Conservation (phyloP, 805 yeast species). For the Huiozyma sinensis region DNA sequence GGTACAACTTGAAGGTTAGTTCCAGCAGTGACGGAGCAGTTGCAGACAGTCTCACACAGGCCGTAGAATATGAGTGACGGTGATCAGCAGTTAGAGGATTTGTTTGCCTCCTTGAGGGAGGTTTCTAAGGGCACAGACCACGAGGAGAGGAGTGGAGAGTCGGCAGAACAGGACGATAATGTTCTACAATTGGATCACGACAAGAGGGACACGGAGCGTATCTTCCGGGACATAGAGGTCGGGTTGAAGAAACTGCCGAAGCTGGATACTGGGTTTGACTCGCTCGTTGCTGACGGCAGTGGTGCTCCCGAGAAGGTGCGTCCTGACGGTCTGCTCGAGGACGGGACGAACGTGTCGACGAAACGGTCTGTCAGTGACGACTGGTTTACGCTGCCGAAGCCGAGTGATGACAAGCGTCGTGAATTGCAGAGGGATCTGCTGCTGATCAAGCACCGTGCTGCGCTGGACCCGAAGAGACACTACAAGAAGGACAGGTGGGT, state of each 20-base stretch:
- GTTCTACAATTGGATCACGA: conserved; percentile 8
- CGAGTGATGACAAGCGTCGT: conserved; percentile 54
- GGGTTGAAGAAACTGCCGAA: conserved; percentile 21
- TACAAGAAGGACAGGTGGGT: conserved; percentile 80
- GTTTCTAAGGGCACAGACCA: neutral
- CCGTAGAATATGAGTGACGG: neutral
- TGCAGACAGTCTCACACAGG: too few relatives aligned
- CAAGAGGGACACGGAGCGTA: conserved; percentile 10
- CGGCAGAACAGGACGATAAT: conserved; percentile 5
- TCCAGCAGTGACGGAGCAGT: too few relatives aligned
- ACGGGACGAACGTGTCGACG: neutral
- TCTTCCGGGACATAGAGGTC: conserved; percentile 23
- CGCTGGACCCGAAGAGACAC: conserved; percentile 89
- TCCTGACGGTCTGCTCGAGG: neutral
- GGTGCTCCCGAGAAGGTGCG: neutral
- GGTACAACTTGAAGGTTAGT: too few relatives aligned
- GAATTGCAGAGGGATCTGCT: conserved; percentile 62
- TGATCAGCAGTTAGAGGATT: neutral
- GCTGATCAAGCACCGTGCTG: conserved; percentile 76
- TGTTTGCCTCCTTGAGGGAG: conserved; percentile 1
- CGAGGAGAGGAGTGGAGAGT: neutral
- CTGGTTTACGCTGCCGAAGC: conserved; percentile 77
- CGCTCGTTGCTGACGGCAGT: conserved; percentile 7
- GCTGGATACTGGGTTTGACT: conserved; percentile 22
- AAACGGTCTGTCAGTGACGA: conserved; percentile 24